phyloP scores from a whole-genome alignment of 202 grass and related monocot genomes.

The Eragrostis tef region DNA sequence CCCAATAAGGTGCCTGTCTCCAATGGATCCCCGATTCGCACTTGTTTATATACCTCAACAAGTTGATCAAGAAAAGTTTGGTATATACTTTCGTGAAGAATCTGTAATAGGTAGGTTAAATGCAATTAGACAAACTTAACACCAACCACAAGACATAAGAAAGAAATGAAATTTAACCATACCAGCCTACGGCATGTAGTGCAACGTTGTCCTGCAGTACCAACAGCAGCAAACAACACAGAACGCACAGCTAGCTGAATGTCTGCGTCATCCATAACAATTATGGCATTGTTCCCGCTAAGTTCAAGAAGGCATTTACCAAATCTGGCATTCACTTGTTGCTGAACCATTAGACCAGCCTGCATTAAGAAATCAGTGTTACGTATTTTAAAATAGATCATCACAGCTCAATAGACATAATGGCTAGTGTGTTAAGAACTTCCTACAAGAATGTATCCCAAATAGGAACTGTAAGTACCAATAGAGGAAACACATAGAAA shows the following conservation, averaged over 20 bases:
- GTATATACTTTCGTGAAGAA: conserved; percentile 95
- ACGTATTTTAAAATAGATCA: conserved; percentile 26
- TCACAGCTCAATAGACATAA: neutral
- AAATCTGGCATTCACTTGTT: conserved; percentile 78
- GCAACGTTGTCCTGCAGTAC: conserved; percentile 94
- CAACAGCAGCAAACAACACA: conserved; percentile 96
- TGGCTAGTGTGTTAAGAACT: conserved; percentile 4
- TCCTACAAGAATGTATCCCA: neutral
- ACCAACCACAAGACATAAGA: conserved; percentile 11
- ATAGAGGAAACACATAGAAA: conserved; percentile 10
- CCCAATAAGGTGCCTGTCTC: conserved; percentile 90
- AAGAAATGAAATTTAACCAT: conserved; percentile 39
- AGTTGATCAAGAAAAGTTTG: conserved; percentile 89
- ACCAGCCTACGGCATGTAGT: conserved; percentile 98
- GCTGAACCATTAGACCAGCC: conserved; percentile 88
- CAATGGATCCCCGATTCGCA: conserved; percentile 89
- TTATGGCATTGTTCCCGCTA: conserved; percentile 99
- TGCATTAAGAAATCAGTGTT: conserved; percentile 51
- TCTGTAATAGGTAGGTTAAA: conserved; percentile 49
- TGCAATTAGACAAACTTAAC: conserved; percentile 33
- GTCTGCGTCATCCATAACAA: conserved; percentile 99
- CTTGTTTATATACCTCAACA: conserved; percentile 94
- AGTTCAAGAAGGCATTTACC: conserved; percentile 98
- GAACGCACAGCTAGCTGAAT: conserved; percentile 95
- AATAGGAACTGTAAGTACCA: neutral